Conservation (phyloP, 345 rosid genomes). For the Pseudoturritis turrita region DNA sequence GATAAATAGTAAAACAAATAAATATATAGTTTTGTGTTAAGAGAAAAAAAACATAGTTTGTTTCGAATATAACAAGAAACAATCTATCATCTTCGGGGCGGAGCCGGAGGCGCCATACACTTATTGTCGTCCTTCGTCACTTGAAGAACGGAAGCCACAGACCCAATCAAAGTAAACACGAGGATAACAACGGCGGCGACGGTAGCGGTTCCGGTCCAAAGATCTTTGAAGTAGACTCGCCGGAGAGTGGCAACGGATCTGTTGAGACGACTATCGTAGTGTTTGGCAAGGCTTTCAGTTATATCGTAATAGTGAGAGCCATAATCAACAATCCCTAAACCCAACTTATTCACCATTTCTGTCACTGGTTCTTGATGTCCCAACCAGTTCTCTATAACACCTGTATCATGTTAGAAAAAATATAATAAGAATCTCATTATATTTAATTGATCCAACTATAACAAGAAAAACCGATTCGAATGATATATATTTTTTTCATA, state of each 20-base stretch:
- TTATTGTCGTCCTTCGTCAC: not conserved
- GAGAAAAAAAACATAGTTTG: not conserved
- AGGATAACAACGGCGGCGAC: conserved; percentile 15
- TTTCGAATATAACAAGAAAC: not conserved
- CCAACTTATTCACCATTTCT: conserved; percentile 23
- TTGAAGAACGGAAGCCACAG: conserved; percentile 22
- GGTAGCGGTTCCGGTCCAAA: conserved; percentile 29
- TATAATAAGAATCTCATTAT: too few relatives aligned
- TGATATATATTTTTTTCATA: too few relatives aligned
- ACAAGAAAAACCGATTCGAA: too few relatives aligned
- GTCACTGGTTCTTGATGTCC: conserved; percentile 20
- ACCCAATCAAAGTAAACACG: conserved; percentile 10
- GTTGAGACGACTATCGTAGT: not conserved
- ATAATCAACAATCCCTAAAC: not conserved
- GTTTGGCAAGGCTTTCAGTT: not conserved
- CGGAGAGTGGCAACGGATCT: conserved; percentile 10
- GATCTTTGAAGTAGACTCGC: conserved; percentile 29
- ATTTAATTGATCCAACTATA: too few relatives aligned
- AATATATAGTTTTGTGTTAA: not conserved
- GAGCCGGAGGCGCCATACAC: not conserved
- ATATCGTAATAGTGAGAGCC: not conserved
- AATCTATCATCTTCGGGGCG: not conserved
- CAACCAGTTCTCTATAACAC: conserved; percentile 12
- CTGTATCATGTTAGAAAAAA: not conserved
- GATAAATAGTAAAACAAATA: too few relatives aligned